These are phyloP conservation scores for Hortaea werneckii DNA, from an alignment of 2,329 filamentous ascomycete genomes.

Conservation along the genomic window DNA sequence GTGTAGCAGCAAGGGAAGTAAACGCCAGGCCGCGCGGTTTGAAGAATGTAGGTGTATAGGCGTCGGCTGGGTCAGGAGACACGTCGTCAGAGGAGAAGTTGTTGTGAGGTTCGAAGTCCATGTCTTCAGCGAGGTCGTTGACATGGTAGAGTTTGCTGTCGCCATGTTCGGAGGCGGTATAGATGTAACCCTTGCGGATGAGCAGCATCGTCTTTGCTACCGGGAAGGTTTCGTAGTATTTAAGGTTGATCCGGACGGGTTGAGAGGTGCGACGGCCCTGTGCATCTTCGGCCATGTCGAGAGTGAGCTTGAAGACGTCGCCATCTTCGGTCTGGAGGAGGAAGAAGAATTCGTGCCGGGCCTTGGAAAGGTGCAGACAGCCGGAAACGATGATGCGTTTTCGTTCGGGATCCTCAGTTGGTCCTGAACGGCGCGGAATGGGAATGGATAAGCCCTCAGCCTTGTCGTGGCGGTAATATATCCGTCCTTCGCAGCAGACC, in stretches of 20 bases:
- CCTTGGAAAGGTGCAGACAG: slow-evolving; percentile 95
- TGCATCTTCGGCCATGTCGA: slow-evolving; percentile 79
- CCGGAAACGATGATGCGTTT: slow-evolving; percentile 81
- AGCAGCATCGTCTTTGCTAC: slow-evolving; percentile 82
- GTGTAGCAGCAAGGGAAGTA: slow-evolving; percentile 41
- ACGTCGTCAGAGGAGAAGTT: slow-evolving; percentile 40
- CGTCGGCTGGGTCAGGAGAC: slow-evolving; percentile 60
- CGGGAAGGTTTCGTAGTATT: slow-evolving; percentile 96
- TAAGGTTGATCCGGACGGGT: slow-evolving; percentile 77
- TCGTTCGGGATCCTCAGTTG: slow-evolving; percentile 82
- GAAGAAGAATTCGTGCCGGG: slow-evolving; percentile 76
- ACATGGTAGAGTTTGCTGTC: slow-evolving; percentile 96
- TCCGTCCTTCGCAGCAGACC: slow-evolving; percentile 86
- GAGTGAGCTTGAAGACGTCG: slow-evolving; percentile 93
- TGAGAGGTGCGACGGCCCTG: slow-evolving; percentile 69
- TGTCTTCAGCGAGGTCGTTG: slow-evolving; percentile 90
- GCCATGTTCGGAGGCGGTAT: slow-evolving; percentile 82
- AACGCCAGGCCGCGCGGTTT: slow-evolving; percentile 64
- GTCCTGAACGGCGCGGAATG: slow-evolving; percentile 75
- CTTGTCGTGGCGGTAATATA: slow-evolving; percentile 96
- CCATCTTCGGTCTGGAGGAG: slow-evolving; percentile 92
- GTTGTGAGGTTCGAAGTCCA: slow-evolving; percentile 63
- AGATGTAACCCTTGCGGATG: slow-evolving; percentile 89
- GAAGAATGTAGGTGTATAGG: slow-evolving; percentile 76
- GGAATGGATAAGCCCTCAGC: slow-evolving; percentile 80